Base-by-base conservation (phyloP, 2,329 filamentous ascomycete species). In the Colletotrichum tropicicola region DNA sequence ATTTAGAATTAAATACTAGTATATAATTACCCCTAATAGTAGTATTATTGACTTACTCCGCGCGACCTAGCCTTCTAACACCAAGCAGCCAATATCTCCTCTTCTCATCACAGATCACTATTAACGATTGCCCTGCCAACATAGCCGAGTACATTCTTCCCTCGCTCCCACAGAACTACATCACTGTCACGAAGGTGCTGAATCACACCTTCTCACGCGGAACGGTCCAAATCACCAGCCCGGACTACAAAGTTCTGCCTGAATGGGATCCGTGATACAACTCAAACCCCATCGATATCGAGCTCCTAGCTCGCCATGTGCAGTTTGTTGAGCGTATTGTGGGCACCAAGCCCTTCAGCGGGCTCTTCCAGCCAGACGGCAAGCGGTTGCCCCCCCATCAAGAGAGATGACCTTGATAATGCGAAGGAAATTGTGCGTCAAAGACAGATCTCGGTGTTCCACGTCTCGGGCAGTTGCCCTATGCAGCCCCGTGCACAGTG, bases 171-270 rank as follows among this genome's bases (percentile, higher is more conserved):
- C 75, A 80, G 61, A 84, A 88, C 69, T 87, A 85, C 71, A 79
- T 88, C 54, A 85, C 85, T 12, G 77, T 85, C 64, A 85, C 85
- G 68, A 82, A 83, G 0, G 87, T 87, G 65, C 84, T 88, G 25
- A 86, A 86, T 57, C 89, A 90, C 59, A 88, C 89, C 0, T 84
- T 87, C 69, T 87, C 85, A 2, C 82, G 87, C 0, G 89, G 89
- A 5, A 79, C 80, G 39, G 83, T 88, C 59, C 89, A 90, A 75
- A 86, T 90, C 65, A 76, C 75, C 10, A 79, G 78, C 4, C 59
- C 77, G 1, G 78, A 83, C 44, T 73, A 80, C 5, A 70, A 72
- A 6, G 79, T 80, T 5, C 72, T 78, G 27, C 81, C 83, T 0
- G 77, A 81, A 6, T 86, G 89, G 69, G 83, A 89, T 66, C 85